These are phyloP conservation scores for Kodamaea kakaduensis DNA, from an alignment of 805 yeast genomes.

Conservation along the genomic window DNA sequence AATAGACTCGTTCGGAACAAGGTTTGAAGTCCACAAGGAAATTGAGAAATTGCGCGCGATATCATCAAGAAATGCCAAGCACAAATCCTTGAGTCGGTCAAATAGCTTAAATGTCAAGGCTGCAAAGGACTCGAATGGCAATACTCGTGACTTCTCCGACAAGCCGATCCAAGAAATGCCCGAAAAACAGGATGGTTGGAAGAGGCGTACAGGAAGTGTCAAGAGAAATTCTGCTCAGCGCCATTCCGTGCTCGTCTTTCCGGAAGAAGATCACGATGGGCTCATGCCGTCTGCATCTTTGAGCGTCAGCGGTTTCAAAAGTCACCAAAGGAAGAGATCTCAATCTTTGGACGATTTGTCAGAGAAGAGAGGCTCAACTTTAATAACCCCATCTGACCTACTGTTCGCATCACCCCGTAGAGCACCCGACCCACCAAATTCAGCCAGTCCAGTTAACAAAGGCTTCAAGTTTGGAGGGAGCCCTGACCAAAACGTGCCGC, in stretches of 20 bases:
- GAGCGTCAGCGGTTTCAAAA: neutral
- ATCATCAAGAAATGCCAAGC: constrained; percentile 13
- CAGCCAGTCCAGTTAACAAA: constrained; percentile 22
- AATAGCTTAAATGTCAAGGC: constrained; percentile 9
- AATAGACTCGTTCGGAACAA: constrained; percentile 87
- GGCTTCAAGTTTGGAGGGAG: constrained; percentile 32
- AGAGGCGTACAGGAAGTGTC: neutral
- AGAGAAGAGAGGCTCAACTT: constrained; percentile 14
- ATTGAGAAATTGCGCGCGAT: constrained; percentile 61
- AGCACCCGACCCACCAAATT: constrained; percentile 65
- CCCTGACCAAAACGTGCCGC: constrained; percentile 12
- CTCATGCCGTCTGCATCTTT: neutral
- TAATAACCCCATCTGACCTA: constrained; percentile 17
- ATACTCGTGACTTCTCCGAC: neutral
- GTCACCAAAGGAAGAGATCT: constrained; percentile 46
- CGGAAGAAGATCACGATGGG: constrained; percentile 1
- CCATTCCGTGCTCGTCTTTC: constrained; percentile 5
- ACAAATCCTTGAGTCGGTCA: constrained; percentile 12
- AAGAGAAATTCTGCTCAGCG: constrained; percentile 1
- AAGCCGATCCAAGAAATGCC: neutral
- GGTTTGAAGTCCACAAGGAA: constrained; percentile 88
- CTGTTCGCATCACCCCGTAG: constrained; percentile 63
- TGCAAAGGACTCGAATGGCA: neutral
- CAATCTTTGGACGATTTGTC: constrained; percentile 47
- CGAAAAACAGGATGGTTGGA: neutral